These are phyloP conservation scores for Zoysia matrella DNA, from an alignment of 202 grass and related monocot genomes.

Conservation along the genomic window DNA sequence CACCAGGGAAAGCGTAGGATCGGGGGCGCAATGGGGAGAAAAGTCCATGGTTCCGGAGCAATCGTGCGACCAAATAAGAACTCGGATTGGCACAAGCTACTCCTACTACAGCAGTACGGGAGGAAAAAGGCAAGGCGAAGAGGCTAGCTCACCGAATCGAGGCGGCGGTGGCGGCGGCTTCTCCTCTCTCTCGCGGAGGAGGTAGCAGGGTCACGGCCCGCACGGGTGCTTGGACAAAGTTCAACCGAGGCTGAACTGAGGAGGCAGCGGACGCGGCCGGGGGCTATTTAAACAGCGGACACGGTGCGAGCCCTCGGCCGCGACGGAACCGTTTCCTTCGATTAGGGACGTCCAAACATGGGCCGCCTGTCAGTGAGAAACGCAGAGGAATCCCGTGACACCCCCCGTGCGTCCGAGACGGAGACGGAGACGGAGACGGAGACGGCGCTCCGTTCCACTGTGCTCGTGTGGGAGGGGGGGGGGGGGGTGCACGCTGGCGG, in stretches of 20 bases:
- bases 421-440: too few species aligned
- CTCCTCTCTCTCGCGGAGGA: background rate
- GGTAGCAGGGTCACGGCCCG: background rate
- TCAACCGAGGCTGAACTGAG: constrained; percentile 36
- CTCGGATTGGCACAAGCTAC: too few species aligned
- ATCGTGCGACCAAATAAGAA: background rate
- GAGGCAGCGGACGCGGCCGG: background rate
- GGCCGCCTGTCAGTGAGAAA: too few species aligned
- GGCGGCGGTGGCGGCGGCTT: background rate
- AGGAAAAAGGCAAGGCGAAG: background rate
- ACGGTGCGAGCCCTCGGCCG: too few species aligned
- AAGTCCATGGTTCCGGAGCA: background rate
- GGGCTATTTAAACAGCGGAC: constrained; percentile 32
- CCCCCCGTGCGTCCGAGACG: too few species aligned
- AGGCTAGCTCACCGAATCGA: background rate
- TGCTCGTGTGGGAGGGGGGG: too few species aligned
- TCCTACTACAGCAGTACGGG: too few species aligned
- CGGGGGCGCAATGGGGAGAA: background rate
- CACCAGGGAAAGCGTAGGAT: background rate
- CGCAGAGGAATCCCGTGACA: too few species aligned
- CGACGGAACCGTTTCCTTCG: too few species aligned
- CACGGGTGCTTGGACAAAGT: background rate
- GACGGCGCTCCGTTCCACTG: too few species aligned
- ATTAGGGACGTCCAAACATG: too few species aligned
- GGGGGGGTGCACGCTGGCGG: background rate